Base-by-base conservation (phyloP, 495 filamentous ascomycete species). In the Clohesyomyces aquaticus region DNA sequence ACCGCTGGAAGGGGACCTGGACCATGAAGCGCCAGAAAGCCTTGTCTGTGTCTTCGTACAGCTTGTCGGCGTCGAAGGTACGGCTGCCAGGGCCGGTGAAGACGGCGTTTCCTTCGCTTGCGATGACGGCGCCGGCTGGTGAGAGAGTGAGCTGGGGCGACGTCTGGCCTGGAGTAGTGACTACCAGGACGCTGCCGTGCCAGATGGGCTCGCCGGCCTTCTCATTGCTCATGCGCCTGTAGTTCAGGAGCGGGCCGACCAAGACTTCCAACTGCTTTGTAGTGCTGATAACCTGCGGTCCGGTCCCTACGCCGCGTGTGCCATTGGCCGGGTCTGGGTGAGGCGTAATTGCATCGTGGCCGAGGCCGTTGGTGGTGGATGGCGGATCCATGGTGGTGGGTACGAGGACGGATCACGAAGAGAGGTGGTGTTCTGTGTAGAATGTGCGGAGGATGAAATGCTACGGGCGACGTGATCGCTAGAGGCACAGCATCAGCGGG, bases 21-120 rank as follows among this genome's bases (percentile, higher is more conserved):
- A 96, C 69, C 29, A 82, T 76, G 68, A 93, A 95, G 41, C 87
- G 80, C 90, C 90, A 96, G 77, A 96, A 96, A 0, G 86, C 87
- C 75, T 87, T 90, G 42, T 80, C 62, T 18, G 82, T 78, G 67
- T 96, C 92, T 62, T 88, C 88, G 74, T 90, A 96, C n/a, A 96
- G 82, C 71, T 86, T 89, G 51, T 82, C 70, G 11, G 83, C 87
- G n/a, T 73, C 68, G 69, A 82, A 71, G 29, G 38, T 51, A 29
- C 68, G 59, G 50, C 73, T 29, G 6, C 60, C 58, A 18, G 32
- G 23, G 2, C 66, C 61, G 9, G 63, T 61, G 18, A 60, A 58
- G 42, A 47, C 22, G 27, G 59, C 41, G 9, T 46, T 61, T 52
- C 19, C 25, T 12, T 46, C 48, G 4, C 45, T 50, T 21, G 60